Conservation (phyloP, 139 green algal species). For the Dunaliella primolecta region DNA sequence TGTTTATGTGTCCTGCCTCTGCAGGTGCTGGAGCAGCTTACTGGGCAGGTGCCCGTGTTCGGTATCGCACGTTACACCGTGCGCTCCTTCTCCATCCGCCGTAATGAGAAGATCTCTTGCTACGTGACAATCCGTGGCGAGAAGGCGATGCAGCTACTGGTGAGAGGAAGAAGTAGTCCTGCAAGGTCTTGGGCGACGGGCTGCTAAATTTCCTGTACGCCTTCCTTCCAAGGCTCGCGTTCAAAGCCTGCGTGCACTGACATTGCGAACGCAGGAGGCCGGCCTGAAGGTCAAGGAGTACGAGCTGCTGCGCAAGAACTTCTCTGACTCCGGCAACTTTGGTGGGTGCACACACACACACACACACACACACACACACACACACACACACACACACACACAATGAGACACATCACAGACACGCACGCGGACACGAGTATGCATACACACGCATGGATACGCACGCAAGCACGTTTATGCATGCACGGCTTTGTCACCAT, state of each 20-base stretch:
- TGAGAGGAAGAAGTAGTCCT: too few relatives aligned
- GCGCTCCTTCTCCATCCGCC: conserved; percentile 93
- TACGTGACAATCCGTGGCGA: conserved; percentile 94
- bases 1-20: background rate
- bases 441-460: background rate
- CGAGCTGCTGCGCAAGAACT: conserved; percentile 96
- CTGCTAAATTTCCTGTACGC: too few relatives aligned
- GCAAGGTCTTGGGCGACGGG: too few relatives aligned
- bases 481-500: too few relatives aligned
- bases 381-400: too few relatives aligned
- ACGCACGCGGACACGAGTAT: background rate
- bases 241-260: too few relatives aligned
- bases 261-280: conserved; percentile 69
- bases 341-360: conserved; percentile 39
- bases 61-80: conserved; percentile 98
- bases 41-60: conserved; percentile 96
- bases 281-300: conserved; percentile 99
- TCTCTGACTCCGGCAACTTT: conserved; percentile 95
- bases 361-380: background rate
- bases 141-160: conserved; percentile 98
- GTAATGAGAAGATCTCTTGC: conserved; percentile 99
- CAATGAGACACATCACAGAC: too few relatives aligned
- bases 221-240: too few relatives aligned
- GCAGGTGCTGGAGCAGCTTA: conserved; percentile 99
- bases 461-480: background rate